These are phyloP conservation scores for Agaricus subrufescens DNA, from an alignment of 768 basidiomycete genomes.

Conservation along the genomic window DNA sequence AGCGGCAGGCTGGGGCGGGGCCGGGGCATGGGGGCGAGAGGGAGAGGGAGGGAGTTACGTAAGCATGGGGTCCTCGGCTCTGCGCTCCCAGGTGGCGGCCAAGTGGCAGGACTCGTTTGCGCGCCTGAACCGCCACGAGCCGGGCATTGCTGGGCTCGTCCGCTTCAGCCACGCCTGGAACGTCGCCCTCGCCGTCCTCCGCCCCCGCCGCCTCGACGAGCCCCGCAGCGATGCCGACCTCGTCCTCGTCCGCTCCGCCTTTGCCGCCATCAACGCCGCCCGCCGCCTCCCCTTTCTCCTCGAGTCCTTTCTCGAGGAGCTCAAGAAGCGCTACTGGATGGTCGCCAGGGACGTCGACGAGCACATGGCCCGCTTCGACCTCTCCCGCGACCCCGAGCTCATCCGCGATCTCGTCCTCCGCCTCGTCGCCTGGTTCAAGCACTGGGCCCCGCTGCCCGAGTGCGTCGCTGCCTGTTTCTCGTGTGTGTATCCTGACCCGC, in stretches of 20 bases:
- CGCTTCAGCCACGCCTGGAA: conserved; percentile 69
- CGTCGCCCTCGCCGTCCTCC: conserved; percentile 46
- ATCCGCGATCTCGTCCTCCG: conserved; percentile 54
- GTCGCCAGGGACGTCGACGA: conserved; percentile 55
- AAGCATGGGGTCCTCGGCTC: conserved; percentile 54
- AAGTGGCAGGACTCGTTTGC: conserved; percentile 71
- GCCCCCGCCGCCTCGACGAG: conserved; percentile 26
- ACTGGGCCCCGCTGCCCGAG: conserved; percentile 71
- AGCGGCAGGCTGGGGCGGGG: conserved; percentile 3
- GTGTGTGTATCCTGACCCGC: conserved; percentile 7
- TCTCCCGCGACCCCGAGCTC: conserved; percentile 38
- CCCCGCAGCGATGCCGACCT: conserved; percentile 16
- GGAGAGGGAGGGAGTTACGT: background rate
- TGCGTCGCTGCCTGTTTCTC: conserved; percentile 25
- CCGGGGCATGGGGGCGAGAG: background rate
- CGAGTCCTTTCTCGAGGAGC: conserved; percentile 69
- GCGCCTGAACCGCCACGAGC: conserved; percentile 53
- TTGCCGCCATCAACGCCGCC: conserved; percentile 52
- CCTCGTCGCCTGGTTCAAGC: conserved; percentile 66
- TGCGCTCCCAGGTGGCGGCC: conserved; percentile 59
- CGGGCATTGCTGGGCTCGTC: conserved; percentile 62
- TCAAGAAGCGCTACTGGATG: conserved; percentile 54
- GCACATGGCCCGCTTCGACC: conserved; percentile 54
- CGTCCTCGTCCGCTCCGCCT: conserved; percentile 46
- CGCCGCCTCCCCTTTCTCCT: conserved; percentile 59